These are phyloP conservation scores for Aspergillus aculeatinus DNA, from an alignment of 2,329 filamentous ascomycete species.

Conservation along the genomic window DNA sequence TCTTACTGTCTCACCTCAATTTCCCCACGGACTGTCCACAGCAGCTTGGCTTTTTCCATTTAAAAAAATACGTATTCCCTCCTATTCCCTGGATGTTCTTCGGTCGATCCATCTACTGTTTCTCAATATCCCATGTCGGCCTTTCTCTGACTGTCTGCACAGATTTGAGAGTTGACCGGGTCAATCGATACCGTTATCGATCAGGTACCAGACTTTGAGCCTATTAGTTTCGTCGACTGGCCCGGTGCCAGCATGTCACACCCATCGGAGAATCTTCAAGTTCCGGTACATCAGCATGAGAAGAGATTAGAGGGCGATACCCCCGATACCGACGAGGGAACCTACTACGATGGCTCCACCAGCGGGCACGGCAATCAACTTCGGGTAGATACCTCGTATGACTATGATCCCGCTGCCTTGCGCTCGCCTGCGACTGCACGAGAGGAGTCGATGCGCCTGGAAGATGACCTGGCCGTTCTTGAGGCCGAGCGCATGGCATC, in stretches of 20 bases:
- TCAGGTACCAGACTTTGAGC: not conserved
- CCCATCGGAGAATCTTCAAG: constrained; percentile 31
- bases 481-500: constrained; percentile 63
- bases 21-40: not conserved
- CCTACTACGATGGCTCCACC: constrained; percentile 26
- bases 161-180: not conserved
- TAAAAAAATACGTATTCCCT: not conserved
- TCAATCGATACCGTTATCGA: not conserved
- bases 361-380: constrained; percentile 17
- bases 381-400: constrained; percentile 28
- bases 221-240: constrained; percentile 10
- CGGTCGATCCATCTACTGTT: not conserved
- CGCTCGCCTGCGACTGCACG: constrained; percentile 57
- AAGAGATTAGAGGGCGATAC: constrained; percentile 30
- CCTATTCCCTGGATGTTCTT: not conserved
- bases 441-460: constrained; percentile 60
- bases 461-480: constrained; percentile 66
- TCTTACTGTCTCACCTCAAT: constrained; percentile 2
- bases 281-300: constrained; percentile 25
- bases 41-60: not conserved
- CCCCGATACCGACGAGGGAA: constrained; percentile 32
- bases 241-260: constrained; percentile 39
- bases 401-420: constrained; percentile 20
- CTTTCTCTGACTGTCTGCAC: not conserved
- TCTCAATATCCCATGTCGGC: not conserved